A percentile compares a stretch with the other conserved stretches of the same genome.
These are phyloP conservation scores for Chaetomium sp. DNA, from an alignment of 2,329 filamentous ascomycete species.

Conservation along the genomic window DNA sequence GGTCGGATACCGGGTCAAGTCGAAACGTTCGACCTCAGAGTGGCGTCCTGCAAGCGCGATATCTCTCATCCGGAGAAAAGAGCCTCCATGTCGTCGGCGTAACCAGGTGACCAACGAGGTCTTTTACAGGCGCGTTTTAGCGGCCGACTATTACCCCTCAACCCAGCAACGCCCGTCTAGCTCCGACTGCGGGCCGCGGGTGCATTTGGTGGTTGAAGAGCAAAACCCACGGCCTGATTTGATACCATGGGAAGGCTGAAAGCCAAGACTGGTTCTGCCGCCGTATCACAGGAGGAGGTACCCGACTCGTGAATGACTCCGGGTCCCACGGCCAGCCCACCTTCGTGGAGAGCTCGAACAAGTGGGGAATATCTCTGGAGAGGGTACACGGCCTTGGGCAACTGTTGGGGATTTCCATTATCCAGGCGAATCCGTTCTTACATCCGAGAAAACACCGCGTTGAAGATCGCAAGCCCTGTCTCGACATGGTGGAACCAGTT, in stretches of 20 bases:
- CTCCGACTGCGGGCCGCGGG: background rate
- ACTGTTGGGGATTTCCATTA: conserved; percentile 15
- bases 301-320: conserved; percentile 10
- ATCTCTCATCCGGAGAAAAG: conserved; percentile 8
- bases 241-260: conserved; percentile 4
- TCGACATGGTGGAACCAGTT: background rate
- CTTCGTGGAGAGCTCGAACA: conserved; percentile 11
- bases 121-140: background rate
- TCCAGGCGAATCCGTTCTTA: conserved; percentile 20
- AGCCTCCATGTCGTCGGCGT: conserved; percentile 13
- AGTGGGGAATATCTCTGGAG: conserved; percentile 8
- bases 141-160: too few relatives aligned
- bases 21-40: background rate
- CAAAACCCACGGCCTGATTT: background rate
- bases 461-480: conserved; percentile 13
- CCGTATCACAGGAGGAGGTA: conserved; percentile 5
- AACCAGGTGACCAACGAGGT: conserved; percentile 14
- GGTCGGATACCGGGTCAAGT: conserved; percentile 25
- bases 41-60: background rate
- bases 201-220: too few relatives aligned
- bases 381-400: conserved; percentile 17
- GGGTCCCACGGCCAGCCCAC: conserved; percentile 16
- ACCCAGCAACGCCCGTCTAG: background rate
- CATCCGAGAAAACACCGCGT: conserved; percentile 11
- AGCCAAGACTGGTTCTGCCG: conserved; percentile 9